Evolutionary conservation across 1,284 basidiomycete species (phyloP), one percentile per base, ranked within the genome.

Genomic region (Leccinum glutinopallens): DNA sequence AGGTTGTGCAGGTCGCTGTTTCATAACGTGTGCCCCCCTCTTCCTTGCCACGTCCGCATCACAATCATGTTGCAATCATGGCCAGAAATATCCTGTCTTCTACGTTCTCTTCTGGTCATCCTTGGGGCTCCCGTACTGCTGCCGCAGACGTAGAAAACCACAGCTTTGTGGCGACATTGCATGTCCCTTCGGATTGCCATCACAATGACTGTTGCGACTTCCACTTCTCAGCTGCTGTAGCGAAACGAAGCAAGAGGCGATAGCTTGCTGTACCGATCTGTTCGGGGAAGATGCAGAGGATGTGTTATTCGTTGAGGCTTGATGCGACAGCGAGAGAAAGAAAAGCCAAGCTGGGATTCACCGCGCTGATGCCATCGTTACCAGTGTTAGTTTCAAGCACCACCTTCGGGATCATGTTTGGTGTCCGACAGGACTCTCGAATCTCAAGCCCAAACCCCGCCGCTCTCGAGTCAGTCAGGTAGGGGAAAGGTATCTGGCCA

Each of bases 331-430:
- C 8, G 9, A 37, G 29, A 49, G 46, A 19, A 29, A 4, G 35
- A 41, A 49, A 41, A 33, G 13, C 25, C 41, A 17, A 46, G 58
- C n/a, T 59, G 39, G 22, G 41, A 59, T 59, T 33, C 51, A 19
- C 49, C 39, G 15, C 37, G 17, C 46, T 66, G 62, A 68, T 58
- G 22, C 66, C 61, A 63, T 66, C 63, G 46, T 29, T 55, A 32
- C 53, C 41, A 51, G 61, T 61, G 58, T 51, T 22, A 25, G 29
- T 54, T 56, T 29, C 58, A 51, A 33, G 13, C 58, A 13, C 37
- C 37, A 43, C 49, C 49, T 13, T 53, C 58, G 59, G 60, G 25
- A 46, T 49, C 59, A 56, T 32, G n/a, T 53, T 57, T 63, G 43
- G 43, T 58, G 33, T 49, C 65, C 49, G 39, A 63, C 41, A n/a